Percentiles rank a stretch among this genome's conserved stretches.
Evolutionary conservation across 495 filamentous ascomycete species (phyloP).

Genomic region (Cercophora scortea): DNA sequence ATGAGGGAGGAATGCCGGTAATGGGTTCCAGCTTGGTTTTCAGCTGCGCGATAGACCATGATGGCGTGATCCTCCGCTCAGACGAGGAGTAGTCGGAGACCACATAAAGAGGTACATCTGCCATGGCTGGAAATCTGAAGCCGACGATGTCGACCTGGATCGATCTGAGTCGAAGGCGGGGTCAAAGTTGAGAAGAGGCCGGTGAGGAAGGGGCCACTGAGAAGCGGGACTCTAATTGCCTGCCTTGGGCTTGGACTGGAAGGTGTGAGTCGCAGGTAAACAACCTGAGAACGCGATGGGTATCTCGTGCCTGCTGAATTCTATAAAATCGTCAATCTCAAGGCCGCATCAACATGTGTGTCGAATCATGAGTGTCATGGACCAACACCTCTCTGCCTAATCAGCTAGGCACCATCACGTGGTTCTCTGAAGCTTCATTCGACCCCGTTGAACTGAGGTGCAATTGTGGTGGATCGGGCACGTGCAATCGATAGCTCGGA

Average conservation of each 20-base stretch:
- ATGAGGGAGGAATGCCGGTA: conserved; percentile 79
- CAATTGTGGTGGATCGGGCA: not conserved
- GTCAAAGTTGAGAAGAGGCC: not conserved
- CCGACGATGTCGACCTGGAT: not conserved
- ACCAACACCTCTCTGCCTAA: no score
- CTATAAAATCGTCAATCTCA: no score
- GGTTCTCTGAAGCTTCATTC: not conserved
- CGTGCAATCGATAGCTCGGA: not conserved
- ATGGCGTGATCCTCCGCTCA: conserved; percentile 84
- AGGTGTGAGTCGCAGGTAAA: no score
- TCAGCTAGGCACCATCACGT: no score
- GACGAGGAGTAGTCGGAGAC: conserved; percentile 66
- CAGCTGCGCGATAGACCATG: conserved; percentile 82
- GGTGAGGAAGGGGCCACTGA: not conserved
- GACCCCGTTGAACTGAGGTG: not conserved
- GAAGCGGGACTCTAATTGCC: not conserved
- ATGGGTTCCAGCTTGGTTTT: conserved; percentile 88
- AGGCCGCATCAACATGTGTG: no score
- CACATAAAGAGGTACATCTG: conserved; percentile 79
- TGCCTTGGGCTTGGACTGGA: no score
- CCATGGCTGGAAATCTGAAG: conserved; percentile 34
- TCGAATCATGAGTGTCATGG: no score
- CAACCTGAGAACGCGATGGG: no score
- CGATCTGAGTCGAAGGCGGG: not conserved
- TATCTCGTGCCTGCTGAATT: no score